phyloP scores from a whole-genome alignment of 1,139 yeast species.

The Trichomonascaceae sp. region DNA sequence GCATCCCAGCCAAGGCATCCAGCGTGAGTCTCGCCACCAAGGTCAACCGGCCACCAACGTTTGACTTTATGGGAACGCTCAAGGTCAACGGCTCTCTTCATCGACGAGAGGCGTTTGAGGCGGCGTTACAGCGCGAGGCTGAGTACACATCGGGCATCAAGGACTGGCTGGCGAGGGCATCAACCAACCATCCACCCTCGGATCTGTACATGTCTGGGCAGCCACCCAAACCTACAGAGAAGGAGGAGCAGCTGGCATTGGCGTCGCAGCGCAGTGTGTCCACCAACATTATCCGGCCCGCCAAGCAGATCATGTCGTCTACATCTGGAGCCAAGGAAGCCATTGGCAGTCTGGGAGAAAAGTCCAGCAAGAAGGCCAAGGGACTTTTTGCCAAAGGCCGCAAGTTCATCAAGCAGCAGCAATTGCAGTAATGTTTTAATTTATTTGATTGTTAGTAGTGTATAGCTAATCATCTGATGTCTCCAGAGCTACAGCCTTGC shows the following conservation, averaged over 20 bases:
- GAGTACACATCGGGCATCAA: constrained; percentile 24
- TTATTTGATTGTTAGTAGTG: background rate
- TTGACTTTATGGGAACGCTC: constrained; percentile 23
- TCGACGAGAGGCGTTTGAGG: constrained; percentile 17
- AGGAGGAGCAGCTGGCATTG: constrained; percentile 12
- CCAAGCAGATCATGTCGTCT: constrained; percentile 11
- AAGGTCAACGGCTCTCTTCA: constrained; percentile 17
- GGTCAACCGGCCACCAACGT: constrained; percentile 22
- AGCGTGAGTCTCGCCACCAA: constrained; percentile 5
- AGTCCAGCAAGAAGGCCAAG: constrained; percentile 23
- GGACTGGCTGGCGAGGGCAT: constrained; percentile 20
- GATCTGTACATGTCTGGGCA: constrained; percentile 18
- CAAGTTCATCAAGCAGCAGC: constrained; percentile 10
- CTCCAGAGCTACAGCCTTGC: constrained; percentile 9
- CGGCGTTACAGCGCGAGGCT: constrained; percentile 18
- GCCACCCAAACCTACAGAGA: constrained; percentile 19
- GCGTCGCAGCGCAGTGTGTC: constrained; percentile 14
- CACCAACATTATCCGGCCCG: constrained; percentile 15
- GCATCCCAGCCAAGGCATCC: background rate
- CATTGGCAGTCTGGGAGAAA: constrained; percentile 24
- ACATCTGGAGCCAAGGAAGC: constrained; percentile 12
- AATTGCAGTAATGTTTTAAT: background rate
- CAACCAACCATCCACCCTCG: constrained; percentile 8
- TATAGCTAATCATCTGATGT: constrained; percentile 2
- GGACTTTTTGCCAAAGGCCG: constrained; percentile 25